Percentiles rank a stretch among this genome's conserved stretches.
phyloP scores from a whole-genome alignment of 2,329 filamentous ascomycete genomes.

The Alternaria novae-zelandiae region DNA sequence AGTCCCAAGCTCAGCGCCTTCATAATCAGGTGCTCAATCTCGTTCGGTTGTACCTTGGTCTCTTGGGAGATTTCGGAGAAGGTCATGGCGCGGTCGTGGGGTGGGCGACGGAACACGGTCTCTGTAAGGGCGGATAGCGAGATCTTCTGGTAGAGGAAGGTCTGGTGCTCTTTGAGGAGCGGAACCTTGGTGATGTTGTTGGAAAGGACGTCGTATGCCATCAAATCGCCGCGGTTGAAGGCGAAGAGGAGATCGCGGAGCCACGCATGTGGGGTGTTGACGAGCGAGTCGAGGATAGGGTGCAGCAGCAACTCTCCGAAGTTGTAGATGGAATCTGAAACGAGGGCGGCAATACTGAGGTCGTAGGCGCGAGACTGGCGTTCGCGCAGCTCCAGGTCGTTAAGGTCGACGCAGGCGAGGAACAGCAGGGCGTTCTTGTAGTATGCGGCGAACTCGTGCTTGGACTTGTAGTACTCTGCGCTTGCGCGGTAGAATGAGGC shows the following conservation, averaged over 20 bases:
- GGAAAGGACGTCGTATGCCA: conserved; percentile 82
- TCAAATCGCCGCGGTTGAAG: conserved; percentile 94
- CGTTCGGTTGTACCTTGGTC: conserved; percentile 87
- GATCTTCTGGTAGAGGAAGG: conserved; percentile 95
- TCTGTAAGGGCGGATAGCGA: conserved; percentile 95
- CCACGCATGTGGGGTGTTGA: conserved; percentile 79
- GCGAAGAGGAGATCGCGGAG: conserved; percentile 94
- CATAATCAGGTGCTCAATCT: conserved; percentile 99
- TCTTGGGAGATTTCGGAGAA: conserved; percentile 88
- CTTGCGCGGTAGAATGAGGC: conserved; percentile 96
- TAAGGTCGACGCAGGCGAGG: conserved; percentile 90
- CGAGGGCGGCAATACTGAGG: conserved; percentile 87
- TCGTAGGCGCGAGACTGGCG: conserved; percentile 87
- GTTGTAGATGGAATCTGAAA: conserved; percentile 97
- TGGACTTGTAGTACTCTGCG: conserved; percentile 90
- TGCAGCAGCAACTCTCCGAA: conserved; percentile 98
- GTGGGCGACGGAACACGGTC: conserved; percentile 92
- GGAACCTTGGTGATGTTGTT: conserved; percentile 81
- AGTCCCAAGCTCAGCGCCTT: conserved; percentile 95
- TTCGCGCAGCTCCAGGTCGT: conserved; percentile 74
- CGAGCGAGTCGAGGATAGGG: conserved; percentile 87
- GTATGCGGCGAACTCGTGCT: conserved; percentile 92
- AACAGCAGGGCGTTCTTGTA: conserved; percentile 98
- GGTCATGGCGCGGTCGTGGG: conserved; percentile 93
- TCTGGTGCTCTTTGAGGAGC: conserved; percentile 78